phyloP scores from a whole-genome alignment of 2,329 filamentous ascomycete genomes.

The Alternaria hordeiaustralica region DNA sequence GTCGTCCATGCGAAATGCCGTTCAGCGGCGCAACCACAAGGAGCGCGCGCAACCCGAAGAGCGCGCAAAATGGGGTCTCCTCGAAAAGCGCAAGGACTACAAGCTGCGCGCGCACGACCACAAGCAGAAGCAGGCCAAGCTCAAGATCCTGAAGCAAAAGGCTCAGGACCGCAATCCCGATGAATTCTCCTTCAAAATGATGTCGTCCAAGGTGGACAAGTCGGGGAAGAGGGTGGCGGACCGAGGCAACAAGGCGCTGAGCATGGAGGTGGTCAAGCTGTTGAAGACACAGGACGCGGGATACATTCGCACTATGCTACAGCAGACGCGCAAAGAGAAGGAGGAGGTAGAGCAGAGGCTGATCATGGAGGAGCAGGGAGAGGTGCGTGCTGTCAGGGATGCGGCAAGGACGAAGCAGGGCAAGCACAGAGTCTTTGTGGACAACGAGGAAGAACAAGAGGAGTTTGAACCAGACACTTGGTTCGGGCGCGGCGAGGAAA shows the following conservation, averaged over 20 bases:
- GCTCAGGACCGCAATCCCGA: slow-evolving; percentile 68
- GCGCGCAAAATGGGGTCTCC: slow-evolving; percentile 83
- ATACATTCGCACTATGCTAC: slow-evolving; percentile 65
- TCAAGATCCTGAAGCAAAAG: slow-evolving; percentile 65
- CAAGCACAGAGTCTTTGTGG: slow-evolving; percentile 50
- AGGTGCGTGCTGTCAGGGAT: slow-evolving; percentile 49
- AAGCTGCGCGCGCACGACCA: slow-evolving; percentile 69
- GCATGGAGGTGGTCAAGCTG: slow-evolving; percentile 65
- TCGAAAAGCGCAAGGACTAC: slow-evolving; percentile 94
- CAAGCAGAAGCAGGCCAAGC: slow-evolving; percentile 65
- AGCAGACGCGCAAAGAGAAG: slow-evolving; percentile 61
- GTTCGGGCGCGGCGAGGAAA: slow-evolving; percentile 45
- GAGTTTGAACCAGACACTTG: slow-evolving; percentile 50
- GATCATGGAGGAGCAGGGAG: slow-evolving; percentile 46
- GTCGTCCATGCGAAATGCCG: slow-evolving; percentile 47
- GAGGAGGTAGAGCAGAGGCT: slow-evolving; percentile 55
- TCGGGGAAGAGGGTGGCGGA: slow-evolving; percentile 51
- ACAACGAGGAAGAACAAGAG: slow-evolving; percentile 49
- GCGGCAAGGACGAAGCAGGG: slow-evolving; percentile 31
- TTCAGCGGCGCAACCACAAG: slow-evolving; percentile 80
- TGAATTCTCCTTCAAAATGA: slow-evolving; percentile 71
- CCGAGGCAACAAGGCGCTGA: slow-evolving; percentile 56
- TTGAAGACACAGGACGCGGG: slow-evolving; percentile 71
- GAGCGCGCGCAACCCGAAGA: slow-evolving; percentile 88
- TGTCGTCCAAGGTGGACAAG: slow-evolving; percentile 58